Evolutionary conservation across 768 basidiomycete species (phyloP).

Genomic region (Clitopilus passeckerianus): DNA sequence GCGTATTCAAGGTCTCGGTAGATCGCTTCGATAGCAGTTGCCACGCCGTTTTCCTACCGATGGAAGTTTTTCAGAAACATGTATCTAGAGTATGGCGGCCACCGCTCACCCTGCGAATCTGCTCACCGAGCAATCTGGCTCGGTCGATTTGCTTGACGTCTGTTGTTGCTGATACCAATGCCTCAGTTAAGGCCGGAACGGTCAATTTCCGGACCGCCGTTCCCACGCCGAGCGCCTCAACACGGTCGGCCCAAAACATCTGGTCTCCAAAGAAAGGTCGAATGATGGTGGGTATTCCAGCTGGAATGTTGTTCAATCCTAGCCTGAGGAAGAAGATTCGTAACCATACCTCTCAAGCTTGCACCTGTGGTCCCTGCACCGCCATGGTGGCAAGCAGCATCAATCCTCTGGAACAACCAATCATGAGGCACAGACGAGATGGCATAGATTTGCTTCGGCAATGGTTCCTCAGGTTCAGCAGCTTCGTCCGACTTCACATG

Average conservation of each 20-base stretch:
- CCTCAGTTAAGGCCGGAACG: slow-evolving; percentile 70
- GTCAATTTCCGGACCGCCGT: slow-evolving; percentile 85
- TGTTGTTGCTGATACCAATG: slow-evolving; percentile 76
- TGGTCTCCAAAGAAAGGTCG: slow-evolving; percentile 98
- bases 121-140: slow-evolving; percentile 79
- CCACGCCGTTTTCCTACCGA: slow-evolving; percentile 87
- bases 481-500: slow-evolving; percentile 57
- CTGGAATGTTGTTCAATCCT: slow-evolving; percentile 29
- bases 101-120: slow-evolving; percentile 68
- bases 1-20: slow-evolving; percentile 97
- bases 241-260: slow-evolving; percentile 96
- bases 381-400: slow-evolving; percentile 98
- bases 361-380: slow-evolving; percentile 97
- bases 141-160: slow-evolving; percentile 86
- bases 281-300: slow-evolving; percentile 93
- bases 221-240: slow-evolving; percentile 94
- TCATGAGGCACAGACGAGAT: slow-evolving; percentile 90
- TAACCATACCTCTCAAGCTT: slow-evolving; percentile 74
- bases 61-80: not conserved
- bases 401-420: slow-evolving; percentile 91
- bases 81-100: not conserved
- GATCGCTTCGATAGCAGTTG: slow-evolving; percentile 89
- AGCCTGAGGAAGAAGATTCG: not conserved
- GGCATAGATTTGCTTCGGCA: slow-evolving; percentile 77
- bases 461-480: slow-evolving; percentile 59